These are phyloP conservation scores for Ciborinia camelliae DNA, from an alignment of 2,329 filamentous ascomycete genomes.

Conservation along the genomic window DNA sequence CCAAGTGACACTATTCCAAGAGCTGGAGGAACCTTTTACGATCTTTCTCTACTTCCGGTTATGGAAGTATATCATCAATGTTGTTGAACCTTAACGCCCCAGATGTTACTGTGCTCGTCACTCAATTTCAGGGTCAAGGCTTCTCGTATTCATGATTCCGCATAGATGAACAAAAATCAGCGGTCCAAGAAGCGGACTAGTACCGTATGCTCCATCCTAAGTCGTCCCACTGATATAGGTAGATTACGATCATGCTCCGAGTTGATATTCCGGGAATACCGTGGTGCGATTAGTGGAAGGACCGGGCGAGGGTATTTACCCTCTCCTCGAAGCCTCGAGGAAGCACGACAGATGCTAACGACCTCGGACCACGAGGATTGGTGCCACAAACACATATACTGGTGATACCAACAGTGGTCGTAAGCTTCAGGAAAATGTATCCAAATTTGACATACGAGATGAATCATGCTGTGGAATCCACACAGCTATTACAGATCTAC, in stretches of 20 bases:
- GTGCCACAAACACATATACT: neutral
- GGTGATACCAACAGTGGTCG: conserved; percentile 5
- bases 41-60: neutral
- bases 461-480: conserved; percentile 10
- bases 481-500: neutral
- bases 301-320: conserved; percentile 11
- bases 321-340: conserved; percentile 4
- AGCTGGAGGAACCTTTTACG: neutral
- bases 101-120: neutral
- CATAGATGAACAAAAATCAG: conserved; percentile 2
- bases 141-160: conserved; percentile 4
- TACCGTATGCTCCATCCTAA: neutral
- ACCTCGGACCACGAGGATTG: conserved; percentile 2
- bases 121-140: neutral
- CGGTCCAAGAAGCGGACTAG: neutral
- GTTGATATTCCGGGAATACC: neutral
- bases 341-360: conserved; percentile 13
- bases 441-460: neutral
- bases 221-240: neutral
- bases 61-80: neutral
- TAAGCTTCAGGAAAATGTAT: conserved; percentile 8
- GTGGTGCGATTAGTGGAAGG: neutral
- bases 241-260: neutral
- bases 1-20: conserved; percentile 5
- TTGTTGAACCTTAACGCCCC: neutral